Base-by-base conservation (phyloP, 2,329 filamentous ascomycete genomes). In the Colletotrichum camelliae region DNA sequence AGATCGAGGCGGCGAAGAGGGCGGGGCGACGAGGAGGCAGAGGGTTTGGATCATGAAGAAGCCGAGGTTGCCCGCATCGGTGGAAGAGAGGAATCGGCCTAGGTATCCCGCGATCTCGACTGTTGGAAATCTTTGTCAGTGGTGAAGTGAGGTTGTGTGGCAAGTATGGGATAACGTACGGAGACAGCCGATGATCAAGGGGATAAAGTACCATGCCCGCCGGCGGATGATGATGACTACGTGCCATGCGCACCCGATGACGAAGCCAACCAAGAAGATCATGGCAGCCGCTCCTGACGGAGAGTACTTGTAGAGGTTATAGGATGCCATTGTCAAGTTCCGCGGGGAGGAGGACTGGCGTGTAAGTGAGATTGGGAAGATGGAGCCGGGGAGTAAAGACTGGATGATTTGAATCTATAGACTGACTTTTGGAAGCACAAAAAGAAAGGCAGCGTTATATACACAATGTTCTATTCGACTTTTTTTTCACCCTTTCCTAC, bases 1-100 rank as follows among this genome's bases (percentile, higher is more conserved):
- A 77, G 7, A 77, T 65, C 27, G 67, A 69, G 18, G 72, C 72
- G 7, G 75, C 75, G 27, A 72, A 52, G 24, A 77, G 67, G 13
- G 64, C 65, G 3, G 75, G 4, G 67, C 67, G 12, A 77, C 18
- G 7, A 77, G 68, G 24, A 58, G 21, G 55, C 21, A 58, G 21
- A 31, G n/a, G 1, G 21, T 58, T 13, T 58, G 55, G 24, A 58
- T 58, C 24, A 58, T 31, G 27, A 31, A 58, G 55, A 52, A 52
- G 43, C 43, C 43, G 3, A 52, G 43, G n/a, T 52, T 24, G n/a
- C 43, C n/a, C 43, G 43, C 21, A 52, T 52, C 43, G n/a, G 43
- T 21, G n/a, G 43, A 52, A n/a, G 43, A 52, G 43, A 52, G 43
- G 4, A 24, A 52, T n/a, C 43, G 43, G 10, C 43, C 43, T 4